Evolutionary conservation across 371 early-diverging fungal genomes (phyloP).

Genomic region (Circinella umbellata): DNA sequence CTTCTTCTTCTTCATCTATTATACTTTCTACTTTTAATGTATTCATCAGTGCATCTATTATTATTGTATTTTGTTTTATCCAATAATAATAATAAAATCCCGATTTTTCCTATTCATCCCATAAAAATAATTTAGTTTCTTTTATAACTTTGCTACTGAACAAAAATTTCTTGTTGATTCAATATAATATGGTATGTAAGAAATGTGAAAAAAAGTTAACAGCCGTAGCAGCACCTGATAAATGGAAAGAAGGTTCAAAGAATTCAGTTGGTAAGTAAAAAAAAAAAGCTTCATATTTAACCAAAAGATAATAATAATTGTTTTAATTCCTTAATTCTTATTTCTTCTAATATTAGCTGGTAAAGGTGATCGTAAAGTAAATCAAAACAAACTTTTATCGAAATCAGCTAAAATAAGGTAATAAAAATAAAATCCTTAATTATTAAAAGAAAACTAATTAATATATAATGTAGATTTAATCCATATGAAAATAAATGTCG

Average conservation of each 20-base stretch:
- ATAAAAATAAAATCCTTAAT: conserved; percentile 10
- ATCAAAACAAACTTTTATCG: conserved; percentile 74
- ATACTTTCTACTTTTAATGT: background rate
- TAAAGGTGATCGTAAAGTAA: conserved; percentile 60
- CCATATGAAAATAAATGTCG: conserved; percentile 69
- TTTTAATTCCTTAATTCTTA: too few relatives aligned
- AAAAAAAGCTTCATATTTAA: background rate
- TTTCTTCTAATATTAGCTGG: conserved; percentile 33
- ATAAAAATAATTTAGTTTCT: background rate
- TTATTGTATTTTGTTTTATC: background rate
- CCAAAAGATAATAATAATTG: background rate
- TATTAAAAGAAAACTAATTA: background rate
- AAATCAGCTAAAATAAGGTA: conserved; percentile 61
- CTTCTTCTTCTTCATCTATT: background rate
- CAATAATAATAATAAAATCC: background rate
- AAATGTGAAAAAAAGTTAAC: conserved; percentile 76
- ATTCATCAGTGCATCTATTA: background rate
- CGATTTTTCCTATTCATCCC: background rate
- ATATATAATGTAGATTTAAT: conserved; percentile 31
- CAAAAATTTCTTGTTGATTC: background rate
- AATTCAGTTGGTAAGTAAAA: conserved; percentile 49
- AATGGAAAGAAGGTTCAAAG: conserved; percentile 74
- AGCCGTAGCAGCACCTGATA: conserved; percentile 65
- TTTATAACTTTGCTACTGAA: background rate
- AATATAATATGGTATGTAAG: conserved; percentile 58